phyloP scores from a whole-genome alignment of 2,329 filamentous ascomycete genomes.

The Metarhizium humberi region DNA sequence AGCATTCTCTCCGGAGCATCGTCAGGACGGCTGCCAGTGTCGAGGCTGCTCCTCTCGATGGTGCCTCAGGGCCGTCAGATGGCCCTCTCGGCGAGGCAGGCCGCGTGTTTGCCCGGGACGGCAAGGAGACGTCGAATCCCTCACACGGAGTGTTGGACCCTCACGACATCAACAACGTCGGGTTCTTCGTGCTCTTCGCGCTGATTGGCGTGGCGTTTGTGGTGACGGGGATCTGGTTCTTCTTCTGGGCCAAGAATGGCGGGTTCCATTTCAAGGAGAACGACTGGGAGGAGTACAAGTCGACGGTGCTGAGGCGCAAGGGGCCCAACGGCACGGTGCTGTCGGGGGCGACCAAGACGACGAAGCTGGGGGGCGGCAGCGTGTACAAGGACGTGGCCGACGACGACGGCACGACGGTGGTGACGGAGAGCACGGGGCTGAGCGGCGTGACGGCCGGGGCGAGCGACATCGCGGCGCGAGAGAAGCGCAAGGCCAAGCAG shows the following conservation, averaged over 20 bases:
- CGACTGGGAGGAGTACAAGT: constrained; percentile 99
- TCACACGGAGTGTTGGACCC: constrained; percentile 41
- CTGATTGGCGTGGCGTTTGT: constrained; percentile 73
- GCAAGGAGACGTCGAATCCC: constrained; percentile 25
- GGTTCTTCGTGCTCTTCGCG: constrained; percentile 78
- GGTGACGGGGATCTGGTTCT: constrained; percentile 81
- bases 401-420: constrained; percentile 33
- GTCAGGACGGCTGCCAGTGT: constrained; percentile 14
- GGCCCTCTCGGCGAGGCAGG: constrained; percentile 33
- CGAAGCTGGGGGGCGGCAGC: constrained; percentile 78
- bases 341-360: constrained; percentile 72
- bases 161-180: constrained; percentile 52
- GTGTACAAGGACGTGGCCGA: constrained; percentile 65
- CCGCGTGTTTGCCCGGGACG: constrained; percentile 26
- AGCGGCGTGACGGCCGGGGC: constrained; percentile 50
- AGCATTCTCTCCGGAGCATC: constrained; percentile 17
- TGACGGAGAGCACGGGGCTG: constrained; percentile 35
- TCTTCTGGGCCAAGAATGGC: constrained; percentile 96
- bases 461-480: constrained; percentile 44
- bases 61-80: constrained; percentile 20
- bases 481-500: constrained; percentile 46
- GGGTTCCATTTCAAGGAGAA: constrained; percentile 77
- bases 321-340: constrained; percentile 84
- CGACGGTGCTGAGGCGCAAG: constrained; percentile 79
- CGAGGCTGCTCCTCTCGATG: constrained; percentile 5